Evolutionary conservation across 1,284 basidiomycete species (phyloP).

Genomic region (Hymenochaete sp.): DNA sequence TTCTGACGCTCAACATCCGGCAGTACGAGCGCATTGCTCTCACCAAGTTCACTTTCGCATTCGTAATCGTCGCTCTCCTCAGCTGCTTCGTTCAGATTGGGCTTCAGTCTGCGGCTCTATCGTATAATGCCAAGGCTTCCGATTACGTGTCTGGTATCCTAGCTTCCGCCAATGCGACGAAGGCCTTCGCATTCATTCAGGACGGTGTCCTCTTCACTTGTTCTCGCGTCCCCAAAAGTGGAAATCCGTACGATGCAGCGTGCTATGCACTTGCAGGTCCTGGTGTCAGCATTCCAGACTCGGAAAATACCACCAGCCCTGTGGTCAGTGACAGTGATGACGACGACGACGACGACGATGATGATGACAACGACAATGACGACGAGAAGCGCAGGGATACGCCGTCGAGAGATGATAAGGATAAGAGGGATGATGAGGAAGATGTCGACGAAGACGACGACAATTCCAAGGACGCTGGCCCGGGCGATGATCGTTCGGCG

Average conservation of each 20-base stretch:
- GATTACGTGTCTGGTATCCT: slow-evolving; percentile 8
- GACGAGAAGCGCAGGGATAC: no score
- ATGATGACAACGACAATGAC: slow-evolving; percentile 1
- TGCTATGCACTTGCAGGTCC: slow-evolving; percentile 14
- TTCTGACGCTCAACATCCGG: background rate
- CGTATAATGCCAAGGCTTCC: slow-evolving; percentile 4
- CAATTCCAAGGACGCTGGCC: background rate
- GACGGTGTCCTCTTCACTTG: slow-evolving; percentile 11
- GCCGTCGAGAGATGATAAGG: no score
- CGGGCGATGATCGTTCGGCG: background rate
- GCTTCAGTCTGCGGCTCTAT: slow-evolving; percentile 10
- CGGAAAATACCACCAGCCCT: no score
- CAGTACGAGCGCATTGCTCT: slow-evolving; percentile 20
- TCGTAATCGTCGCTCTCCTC: slow-evolving; percentile 14
- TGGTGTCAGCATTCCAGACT: background rate
- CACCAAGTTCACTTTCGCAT: slow-evolving; percentile 16
- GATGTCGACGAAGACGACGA: background rate
- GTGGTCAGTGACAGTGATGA: background rate
- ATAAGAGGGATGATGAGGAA: background rate
- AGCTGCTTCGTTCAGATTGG: slow-evolving; percentile 17
- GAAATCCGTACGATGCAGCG: slow-evolving; percentile 1
- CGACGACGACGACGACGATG: slow-evolving; percentile 2
- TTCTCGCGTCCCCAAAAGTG: slow-evolving; percentile 6
- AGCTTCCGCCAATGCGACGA: background rate
- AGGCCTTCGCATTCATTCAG: slow-evolving; percentile 13